Conservation (phyloP, 164 flowering plant genomes). For the Vitis riparia region DNA sequence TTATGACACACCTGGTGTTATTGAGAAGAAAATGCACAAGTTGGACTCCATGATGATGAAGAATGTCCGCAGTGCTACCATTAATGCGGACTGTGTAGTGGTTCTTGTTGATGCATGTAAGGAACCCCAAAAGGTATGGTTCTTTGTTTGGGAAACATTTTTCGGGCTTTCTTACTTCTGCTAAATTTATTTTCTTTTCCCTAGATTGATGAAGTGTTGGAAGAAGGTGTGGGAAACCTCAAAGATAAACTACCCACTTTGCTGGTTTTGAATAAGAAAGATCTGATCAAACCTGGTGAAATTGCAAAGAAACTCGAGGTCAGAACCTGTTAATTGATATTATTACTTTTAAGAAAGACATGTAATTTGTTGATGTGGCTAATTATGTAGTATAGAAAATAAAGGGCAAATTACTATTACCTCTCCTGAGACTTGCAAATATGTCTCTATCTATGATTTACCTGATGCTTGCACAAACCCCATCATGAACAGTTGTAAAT, state of each 20-base stretch:
- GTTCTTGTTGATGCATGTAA: slow-evolving; percentile 93
- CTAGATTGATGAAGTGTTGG: slow-evolving; percentile 87
- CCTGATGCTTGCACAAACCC: no score
- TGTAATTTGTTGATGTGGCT: no score
- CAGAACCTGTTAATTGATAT: slow-evolving; percentile 10
- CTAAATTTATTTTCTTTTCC: slow-evolving; percentile 15
- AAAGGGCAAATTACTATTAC: no score
- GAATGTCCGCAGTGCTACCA: slow-evolving; percentile 84
- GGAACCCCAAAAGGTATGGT: slow-evolving; percentile 74
- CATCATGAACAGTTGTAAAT: no score
- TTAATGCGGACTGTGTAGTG: slow-evolving; percentile 89
- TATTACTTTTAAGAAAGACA: no score
- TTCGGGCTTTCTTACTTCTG: slow-evolving; percentile 1
- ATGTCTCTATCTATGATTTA: no score
- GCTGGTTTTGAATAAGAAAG: slow-evolving; percentile 91
- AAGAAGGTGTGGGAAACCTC: slow-evolving; percentile 66
- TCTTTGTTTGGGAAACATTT: slow-evolving; percentile 6
- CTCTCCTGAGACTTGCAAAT: no score
- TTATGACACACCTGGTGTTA: slow-evolving; percentile 97
- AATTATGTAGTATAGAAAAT: no score
- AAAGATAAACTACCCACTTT: slow-evolving; percentile 66
- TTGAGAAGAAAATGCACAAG: slow-evolving; percentile 93
- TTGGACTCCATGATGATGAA: slow-evolving; percentile 99
- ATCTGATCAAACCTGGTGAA: slow-evolving; percentile 95
- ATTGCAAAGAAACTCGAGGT: slow-evolving; percentile 94